Percentiles rank a stretch among this genome's conserved stretches.
Evolutionary conservation across 2,329 filamentous ascomycete genomes (phyloP).

Genomic region (Cordyceps tenuipes): DNA sequence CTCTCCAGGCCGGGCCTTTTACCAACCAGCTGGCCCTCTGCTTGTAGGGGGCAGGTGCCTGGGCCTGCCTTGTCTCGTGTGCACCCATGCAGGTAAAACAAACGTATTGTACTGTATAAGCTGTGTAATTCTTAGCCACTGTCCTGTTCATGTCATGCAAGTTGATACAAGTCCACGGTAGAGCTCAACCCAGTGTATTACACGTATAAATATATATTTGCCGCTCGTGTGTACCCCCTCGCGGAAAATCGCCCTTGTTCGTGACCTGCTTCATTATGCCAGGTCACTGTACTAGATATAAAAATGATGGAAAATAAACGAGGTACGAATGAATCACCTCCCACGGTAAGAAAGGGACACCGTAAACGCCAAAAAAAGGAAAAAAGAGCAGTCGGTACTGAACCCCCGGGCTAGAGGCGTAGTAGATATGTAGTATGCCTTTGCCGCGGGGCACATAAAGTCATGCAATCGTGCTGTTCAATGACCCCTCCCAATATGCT

Average conservation of each 20-base stretch:
- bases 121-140: neutral
- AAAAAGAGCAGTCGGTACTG: neutral
- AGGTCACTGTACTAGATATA: neutral
- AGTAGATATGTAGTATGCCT: neutral
- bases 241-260: neutral
- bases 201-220: neutral
- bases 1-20: too few relatives aligned
- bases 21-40: too few relatives aligned
- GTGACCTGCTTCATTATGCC: constrained; percentile 3
- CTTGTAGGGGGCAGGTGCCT: too few relatives aligned
- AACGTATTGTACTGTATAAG: neutral
- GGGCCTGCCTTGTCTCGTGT: too few relatives aligned
- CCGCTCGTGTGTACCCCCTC: neutral
- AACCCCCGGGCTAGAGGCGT: neutral
- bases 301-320: neutral
- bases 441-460: neutral
- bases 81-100: too few relatives aligned
- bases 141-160: neutral
- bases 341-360: neutral
- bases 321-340: neutral
- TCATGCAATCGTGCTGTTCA: constrained; percentile 12
- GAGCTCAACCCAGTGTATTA: neutral
- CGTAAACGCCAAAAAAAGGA: constrained; percentile 3
- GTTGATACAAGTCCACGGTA: neutral
- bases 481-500: constrained; percentile 5